A percentile compares a stretch with the other conserved stretches of the same genome.
These are phyloP conservation scores for Diacronema lutheri DNA, from an alignment of 78 protist species.

Conservation along the genomic window DNA sequence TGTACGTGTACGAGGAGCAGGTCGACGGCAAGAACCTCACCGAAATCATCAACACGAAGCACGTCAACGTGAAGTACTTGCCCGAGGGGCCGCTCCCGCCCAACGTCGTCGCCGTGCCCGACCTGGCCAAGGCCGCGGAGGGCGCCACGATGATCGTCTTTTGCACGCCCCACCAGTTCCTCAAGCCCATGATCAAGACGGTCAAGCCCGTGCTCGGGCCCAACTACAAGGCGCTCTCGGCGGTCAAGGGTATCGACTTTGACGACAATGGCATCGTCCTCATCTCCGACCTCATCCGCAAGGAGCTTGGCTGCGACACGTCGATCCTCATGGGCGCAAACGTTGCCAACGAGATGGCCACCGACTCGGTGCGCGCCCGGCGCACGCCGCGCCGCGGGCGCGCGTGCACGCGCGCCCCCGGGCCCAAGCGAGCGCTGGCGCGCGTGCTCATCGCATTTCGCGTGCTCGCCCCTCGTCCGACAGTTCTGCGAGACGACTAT, in stretches of 20 bases:
- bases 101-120: slow-evolving; percentile 52
- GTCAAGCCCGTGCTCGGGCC: slow-evolving; percentile 16
- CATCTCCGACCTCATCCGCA: slow-evolving; percentile 38
- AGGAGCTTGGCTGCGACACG: slow-evolving; percentile 3
- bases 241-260: slow-evolving; percentile 56
- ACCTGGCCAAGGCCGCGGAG: slow-evolving; percentile 1
- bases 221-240: slow-evolving; percentile 40
- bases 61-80: slow-evolving; percentile 62
- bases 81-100: slow-evolving; percentile 40
- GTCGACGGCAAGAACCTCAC: slow-evolving; percentile 60
- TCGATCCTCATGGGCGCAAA: slow-evolving; percentile 70
- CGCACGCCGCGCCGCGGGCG: no score
- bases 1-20: slow-evolving; percentile 69
- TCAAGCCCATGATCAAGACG: slow-evolving; percentile 1
- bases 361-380: no score
- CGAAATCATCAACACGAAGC: slow-evolving; percentile 56
- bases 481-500: slow-evolving; percentile 67
- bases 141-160: slow-evolving; percentile 60
- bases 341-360: slow-evolving; percentile 65
- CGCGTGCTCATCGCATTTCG: no score
- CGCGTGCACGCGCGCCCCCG: no score
- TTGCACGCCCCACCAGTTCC: slow-evolving; percentile 55
- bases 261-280: slow-evolving; percentile 39
- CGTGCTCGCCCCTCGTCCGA: neutral
- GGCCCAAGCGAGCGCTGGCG: no score